Percentiles rank a stretch among this genome's conserved stretches.
Conservation (phyloP, 441 rosid genomes). For the Adansonia madagascariensis region DNA sequence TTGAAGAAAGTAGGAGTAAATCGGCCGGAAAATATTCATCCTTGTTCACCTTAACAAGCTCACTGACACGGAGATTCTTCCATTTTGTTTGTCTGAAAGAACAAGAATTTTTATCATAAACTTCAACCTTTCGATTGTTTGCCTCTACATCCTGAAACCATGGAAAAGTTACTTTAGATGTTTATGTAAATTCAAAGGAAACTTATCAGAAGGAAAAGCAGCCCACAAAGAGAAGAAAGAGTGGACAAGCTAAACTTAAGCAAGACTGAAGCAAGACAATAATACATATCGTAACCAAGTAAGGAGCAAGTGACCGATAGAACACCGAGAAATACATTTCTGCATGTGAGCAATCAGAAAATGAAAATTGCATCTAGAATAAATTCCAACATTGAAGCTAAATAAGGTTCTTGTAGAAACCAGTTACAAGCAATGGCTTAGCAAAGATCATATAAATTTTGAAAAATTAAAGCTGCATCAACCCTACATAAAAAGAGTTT, state of each 20-base stretch:
- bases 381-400: background rate
- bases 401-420: constrained; percentile 17
- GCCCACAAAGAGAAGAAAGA: background rate
- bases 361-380: background rate
- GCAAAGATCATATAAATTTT: background rate
- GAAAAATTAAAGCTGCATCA: background rate
- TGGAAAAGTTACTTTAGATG: constrained; percentile 23
- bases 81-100: constrained; percentile 60
- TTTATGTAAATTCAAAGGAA: background rate
- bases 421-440: background rate
- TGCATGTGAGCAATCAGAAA: constrained; percentile 7
- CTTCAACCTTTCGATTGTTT: constrained; percentile 70
- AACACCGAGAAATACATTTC: constrained; percentile 4
- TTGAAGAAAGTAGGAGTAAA: constrained; percentile 84
- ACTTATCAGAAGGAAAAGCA: background rate
- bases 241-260: background rate
- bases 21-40: constrained; percentile 93
- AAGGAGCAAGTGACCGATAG: constrained; percentile 6
- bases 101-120: constrained; percentile 39
- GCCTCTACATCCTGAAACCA: constrained; percentile 78
- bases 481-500: background rate
- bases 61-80: constrained; percentile 86
- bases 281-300: background rate
- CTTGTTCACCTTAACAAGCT: constrained; percentile 70
- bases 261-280: constrained; percentile 1